Evolutionary conservation across 768 basidiomycete genomes (phyloP).

Genomic region (Cystobasidium tubakii): DNA sequence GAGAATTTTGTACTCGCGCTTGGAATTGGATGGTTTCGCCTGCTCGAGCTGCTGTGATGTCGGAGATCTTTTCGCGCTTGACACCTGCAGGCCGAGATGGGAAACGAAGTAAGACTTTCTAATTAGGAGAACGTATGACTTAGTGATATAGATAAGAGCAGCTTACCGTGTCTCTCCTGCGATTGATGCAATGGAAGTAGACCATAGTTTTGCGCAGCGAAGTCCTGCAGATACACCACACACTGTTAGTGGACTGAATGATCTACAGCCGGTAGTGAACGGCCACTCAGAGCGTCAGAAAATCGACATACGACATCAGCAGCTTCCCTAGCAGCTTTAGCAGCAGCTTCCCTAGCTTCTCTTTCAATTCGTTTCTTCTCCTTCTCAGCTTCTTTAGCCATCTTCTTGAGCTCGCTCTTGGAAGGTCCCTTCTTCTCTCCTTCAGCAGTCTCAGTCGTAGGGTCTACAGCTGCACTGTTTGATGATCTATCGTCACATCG

Average conservation of each 20-base stretch:
- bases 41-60: slow-evolving; percentile 60
- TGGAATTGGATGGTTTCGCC: slow-evolving; percentile 75
- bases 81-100: too few species aligned
- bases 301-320: slow-evolving; percentile 57
- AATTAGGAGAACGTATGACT: too few species aligned
- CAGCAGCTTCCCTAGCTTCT: slow-evolving; percentile 69
- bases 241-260: neutral
- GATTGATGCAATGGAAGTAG: slow-evolving; percentile 85
- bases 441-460: neutral
- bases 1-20: slow-evolving; percentile 81
- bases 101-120: too few species aligned
- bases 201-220: slow-evolving; percentile 62
- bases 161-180: slow-evolving; percentile 59
- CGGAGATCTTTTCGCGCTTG: slow-evolving; percentile 61
- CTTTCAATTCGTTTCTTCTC: slow-evolving; percentile 81
- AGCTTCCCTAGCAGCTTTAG: slow-evolving; percentile 62
- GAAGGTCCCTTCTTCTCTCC: slow-evolving; percentile 37
- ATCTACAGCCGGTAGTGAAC: slow-evolving; percentile 42
- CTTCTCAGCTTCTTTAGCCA: slow-evolving; percentile 50
- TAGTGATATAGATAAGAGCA: too few species aligned
- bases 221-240: slow-evolving; percentile 58
- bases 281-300: neutral
- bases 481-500: neutral
- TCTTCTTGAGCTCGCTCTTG: slow-evolving; percentile 45
- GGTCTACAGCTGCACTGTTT: slow-evolving; percentile 25